phyloP scores from a whole-genome alignment of 768 basidiomycete species.

The Suillus americanus region DNA sequence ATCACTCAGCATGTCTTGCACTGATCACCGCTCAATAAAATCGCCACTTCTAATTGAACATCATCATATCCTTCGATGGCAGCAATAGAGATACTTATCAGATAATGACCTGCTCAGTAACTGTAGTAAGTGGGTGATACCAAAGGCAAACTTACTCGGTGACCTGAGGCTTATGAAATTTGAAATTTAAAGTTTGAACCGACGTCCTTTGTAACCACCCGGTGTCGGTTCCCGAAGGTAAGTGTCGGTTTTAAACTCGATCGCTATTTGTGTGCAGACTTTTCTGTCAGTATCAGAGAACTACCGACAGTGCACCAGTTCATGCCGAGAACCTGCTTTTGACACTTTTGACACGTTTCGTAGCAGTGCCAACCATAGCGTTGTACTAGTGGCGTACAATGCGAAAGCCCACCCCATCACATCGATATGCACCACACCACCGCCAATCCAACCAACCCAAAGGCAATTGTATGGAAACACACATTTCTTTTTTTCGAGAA shows the following conservation, averaged over 20 bases:
- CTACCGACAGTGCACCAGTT: not conserved
- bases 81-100: not conserved
- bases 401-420: no score
- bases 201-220: not conserved
- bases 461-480: not conserved
- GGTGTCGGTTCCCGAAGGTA: not conserved
- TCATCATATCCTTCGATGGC: not conserved
- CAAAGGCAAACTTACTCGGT: not conserved
- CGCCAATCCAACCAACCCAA: not conserved
- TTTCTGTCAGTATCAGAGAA: not conserved
- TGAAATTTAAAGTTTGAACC: no score
- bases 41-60: not conserved
- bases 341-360: not conserved
- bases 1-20: not conserved
- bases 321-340: not conserved
- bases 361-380: not conserved
- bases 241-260: not conserved
- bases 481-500: not conserved
- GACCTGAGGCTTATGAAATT: not conserved
- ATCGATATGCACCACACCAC: no score
- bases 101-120: not conserved
- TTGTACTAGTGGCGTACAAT: no score
- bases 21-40: not conserved
- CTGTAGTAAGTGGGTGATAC: not conserved
- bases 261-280: not conserved